A percentile compares a stretch with the other conserved stretches of the same genome.
phyloP scores from a whole-genome alignment of 2,329 filamentous ascomycete species.

The Trichoderma semiorbis region DNA sequence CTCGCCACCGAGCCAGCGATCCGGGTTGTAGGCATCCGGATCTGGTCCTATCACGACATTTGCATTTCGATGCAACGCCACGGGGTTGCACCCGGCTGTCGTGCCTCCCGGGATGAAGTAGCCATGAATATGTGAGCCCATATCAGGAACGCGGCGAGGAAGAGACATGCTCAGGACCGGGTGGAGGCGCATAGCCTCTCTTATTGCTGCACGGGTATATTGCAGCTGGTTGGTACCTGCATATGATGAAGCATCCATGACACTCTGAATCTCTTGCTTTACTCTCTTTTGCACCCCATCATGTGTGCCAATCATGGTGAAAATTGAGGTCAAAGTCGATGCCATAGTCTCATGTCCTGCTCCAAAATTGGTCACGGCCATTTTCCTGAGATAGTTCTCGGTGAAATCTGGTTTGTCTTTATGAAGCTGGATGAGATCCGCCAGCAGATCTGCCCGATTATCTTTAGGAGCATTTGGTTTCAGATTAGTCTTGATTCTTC shows the following conservation, averaged over 20 bases:
- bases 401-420: conserved; percentile 44
- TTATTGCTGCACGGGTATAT: conserved; percentile 45
- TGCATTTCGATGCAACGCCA: conserved; percentile 47
- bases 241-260: conserved; percentile 22
- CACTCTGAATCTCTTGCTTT: conserved; percentile 31
- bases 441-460: conserved; percentile 39
- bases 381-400: conserved; percentile 46
- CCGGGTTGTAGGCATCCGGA: conserved; percentile 42
- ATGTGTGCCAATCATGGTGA: conserved; percentile 46
- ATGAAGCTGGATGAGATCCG: conserved; percentile 47
- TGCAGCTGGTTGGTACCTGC: conserved; percentile 25
- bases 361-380: conserved; percentile 54
- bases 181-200: conserved; percentile 48
- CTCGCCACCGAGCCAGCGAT: conserved; percentile 44
- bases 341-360: conserved; percentile 55
- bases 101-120: conserved; percentile 42
- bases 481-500: conserved; percentile 33
- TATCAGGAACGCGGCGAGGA: conserved; percentile 41
- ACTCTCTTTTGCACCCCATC: conserved; percentile 32
- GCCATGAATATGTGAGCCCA: conserved; percentile 38
- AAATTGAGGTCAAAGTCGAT: conserved; percentile 47
- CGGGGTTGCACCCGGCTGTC: conserved; percentile 49
- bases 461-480: conserved; percentile 31
- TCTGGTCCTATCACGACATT: conserved; percentile 46
- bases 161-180: conserved; percentile 53